Evolutionary conservation across 176 grass and related monocot species (phyloP), one percentile per base, ranked within the genome.

Genomic region (Aegilops umbellulata): DNA sequence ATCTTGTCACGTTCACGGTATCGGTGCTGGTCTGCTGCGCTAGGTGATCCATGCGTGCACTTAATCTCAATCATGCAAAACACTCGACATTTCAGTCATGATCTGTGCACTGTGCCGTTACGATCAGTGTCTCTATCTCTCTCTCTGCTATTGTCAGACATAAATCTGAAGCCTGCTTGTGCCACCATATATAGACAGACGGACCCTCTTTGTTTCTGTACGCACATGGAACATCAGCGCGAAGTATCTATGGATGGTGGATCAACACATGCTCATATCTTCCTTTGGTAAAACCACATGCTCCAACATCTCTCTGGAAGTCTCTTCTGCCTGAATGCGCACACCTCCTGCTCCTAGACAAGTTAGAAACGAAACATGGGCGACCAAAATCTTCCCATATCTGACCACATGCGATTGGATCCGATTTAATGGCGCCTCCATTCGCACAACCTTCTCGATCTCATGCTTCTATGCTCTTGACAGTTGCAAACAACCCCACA

Each of bases 401-500:
- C 80, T 72, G 75, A 47, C 78, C 80, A 80, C 89, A 47, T 80
- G 84, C 24, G 3, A 16, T 7, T 79, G 65, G 74, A 35, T 66
- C 25, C 4, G 16, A 9, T n/a, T 83, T 32, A 85, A 60, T 58
- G 26, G 6, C 60, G 34, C 73, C 71, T 12, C 36, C 69, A 39
- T 22, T 81, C 24, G 30, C 53, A 55, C n/a, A 71, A 70, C 19
- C 51, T 77, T 19, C 23, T 7, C 51, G 51, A 17, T 57, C n/a
- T 77, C 22, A 76, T 60, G 47, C 60, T 74, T 19, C 42, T 44
- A 11, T 42, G 67, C 20, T 64, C 44, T 55, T 32, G 65, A 24
- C 65, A 66, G 25, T 87, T 74, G 62, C 84, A 73, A 10, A 72
- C 84, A 83, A 2, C 2, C 31, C 24, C 84, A 87, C 89, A 83